Conservation (phyloP, 1,284 basidiomycete species). For the Ceratobasidium sp. region DNA sequence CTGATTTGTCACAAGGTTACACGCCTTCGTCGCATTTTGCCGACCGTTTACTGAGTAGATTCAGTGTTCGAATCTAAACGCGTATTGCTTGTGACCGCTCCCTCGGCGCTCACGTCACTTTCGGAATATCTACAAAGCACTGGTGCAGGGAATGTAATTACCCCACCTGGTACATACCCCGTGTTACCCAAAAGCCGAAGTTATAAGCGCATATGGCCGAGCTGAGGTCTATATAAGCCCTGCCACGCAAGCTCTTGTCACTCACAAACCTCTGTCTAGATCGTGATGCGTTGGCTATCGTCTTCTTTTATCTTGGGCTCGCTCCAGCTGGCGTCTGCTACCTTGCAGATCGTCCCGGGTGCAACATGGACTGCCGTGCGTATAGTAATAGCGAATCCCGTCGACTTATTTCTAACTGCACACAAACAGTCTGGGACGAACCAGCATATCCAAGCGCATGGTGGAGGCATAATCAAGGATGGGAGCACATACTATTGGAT, state of each 20-base stretch:
- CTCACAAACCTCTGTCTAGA: background rate
- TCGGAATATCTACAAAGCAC: conserved; percentile 4
- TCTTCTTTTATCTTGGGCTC: conserved; percentile 13
- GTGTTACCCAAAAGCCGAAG: conserved; percentile 8
- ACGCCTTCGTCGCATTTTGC: conserved; percentile 27
- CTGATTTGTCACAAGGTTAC: conserved; percentile 26
- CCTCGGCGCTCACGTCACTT: background rate
- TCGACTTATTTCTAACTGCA: background rate
- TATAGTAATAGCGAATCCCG: background rate
- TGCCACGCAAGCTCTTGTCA: background rate
- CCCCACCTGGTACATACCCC: conserved; percentile 38
- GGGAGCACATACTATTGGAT: conserved; percentile 47
- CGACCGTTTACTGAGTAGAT: conserved; percentile 1
- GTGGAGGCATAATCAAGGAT: conserved; percentile 47
- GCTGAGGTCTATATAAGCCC: conserved; percentile 11
- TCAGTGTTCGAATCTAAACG: background rate
- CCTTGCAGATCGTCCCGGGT: conserved; percentile 47
- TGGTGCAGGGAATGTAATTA: conserved; percentile 5
- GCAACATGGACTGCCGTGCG: conserved; percentile 47
- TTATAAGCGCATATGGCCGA: background rate
- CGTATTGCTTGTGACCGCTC: conserved; percentile 21
- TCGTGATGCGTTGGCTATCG: conserved; percentile 24
- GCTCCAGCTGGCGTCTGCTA: conserved; percentile 33
- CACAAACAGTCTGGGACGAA: conserved; percentile 42
- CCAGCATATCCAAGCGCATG: conserved; percentile 49